Base-by-base conservation (phyloP, 2,329 filamentous ascomycete species). In the Ophiostoma fasciatum region DNA sequence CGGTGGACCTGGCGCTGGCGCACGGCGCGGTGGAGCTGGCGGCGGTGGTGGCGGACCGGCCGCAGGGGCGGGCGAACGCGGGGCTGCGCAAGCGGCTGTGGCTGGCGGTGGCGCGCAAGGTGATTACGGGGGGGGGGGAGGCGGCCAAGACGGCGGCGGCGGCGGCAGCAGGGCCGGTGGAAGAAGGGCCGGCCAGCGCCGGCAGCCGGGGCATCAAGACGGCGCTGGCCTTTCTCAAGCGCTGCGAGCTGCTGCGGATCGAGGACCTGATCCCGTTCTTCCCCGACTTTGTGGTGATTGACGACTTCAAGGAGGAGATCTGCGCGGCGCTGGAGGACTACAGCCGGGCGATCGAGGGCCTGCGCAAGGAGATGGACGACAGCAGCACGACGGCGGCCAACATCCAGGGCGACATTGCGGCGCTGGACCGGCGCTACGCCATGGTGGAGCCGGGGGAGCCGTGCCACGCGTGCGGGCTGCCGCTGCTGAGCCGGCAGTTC, bases 291-390 rank as follows among this genome's bases (percentile, higher is more conserved):
- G 85, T 96, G 18, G 82, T 96, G 35, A 96, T 98, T 43, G 90
- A 98, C 53, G 90, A 96, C 56, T 98, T 98, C 68, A 94, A 96
- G 53, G 87, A 96, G 44, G 90, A 98, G 54, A 96, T 98, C 26
- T 98, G 90, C 59, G 67, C 74, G 0, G 90, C 92, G 1, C 68
- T 98, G 2, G 90, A 98, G 57, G 82, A 92, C 44, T 98, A 98
- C 60, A 82, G 77, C 31, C 79, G 82, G 26, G 84, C 83, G 46
- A 98, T 98, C 46, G 90, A 96, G 50, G 66, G 65, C 2, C 63
- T 98, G 27, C 85, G 87, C 51, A 75, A 78, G 45, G 88, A 96
- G 56, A 98, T 98, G 90, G 90, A 98, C 54, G 84, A 94, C 52
- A 84, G 78, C 5, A 82, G 84, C 9, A 74, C 77, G 42, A 96